Evolutionary conservation across 2,329 filamentous ascomycete genomes (phyloP), one percentile per base, ranked within the genome.

Genomic region (Pseudonectria foliicola): DNA sequence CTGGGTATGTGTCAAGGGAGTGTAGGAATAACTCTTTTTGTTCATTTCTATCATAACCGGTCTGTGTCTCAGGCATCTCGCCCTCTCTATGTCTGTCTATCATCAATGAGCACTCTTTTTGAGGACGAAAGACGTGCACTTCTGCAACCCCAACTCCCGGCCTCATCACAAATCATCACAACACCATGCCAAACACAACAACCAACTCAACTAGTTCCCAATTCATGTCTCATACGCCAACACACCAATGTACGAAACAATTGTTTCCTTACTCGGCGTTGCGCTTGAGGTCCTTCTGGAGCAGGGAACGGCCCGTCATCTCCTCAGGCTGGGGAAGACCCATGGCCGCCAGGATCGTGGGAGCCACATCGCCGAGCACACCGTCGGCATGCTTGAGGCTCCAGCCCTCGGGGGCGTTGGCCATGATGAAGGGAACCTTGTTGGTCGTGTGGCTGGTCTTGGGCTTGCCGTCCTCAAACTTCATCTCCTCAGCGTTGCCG

Each of bases 401-500:
- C 82, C 84, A 95, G 50, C 85, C 85, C 57, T 84, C 75, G 27
- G 92, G 92, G 7, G 89, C 89, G 61, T 96, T 98, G 60, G 89
- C 87, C 89, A 98, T 95, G 64, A 96, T 78, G 60, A 98, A 90
- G 8, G 92, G 92, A 34, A 98, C 92, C 50, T 92, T 92, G 76
- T 98, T 98, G 49, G 84, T 89, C 29, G 92, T 98, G 73, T 98
- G 92, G 33, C 85, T 90, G 7, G 92, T 98, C 78, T 98, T 98
- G 53, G 92, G 92, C 60, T 87, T 94, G 61, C 89, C 88, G 61
- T 95, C 85, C 51, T 85, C 70, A 59, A 88, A 96, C 66, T 96
- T 83, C 92, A 98, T 98, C 71, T 98, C 92, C 70, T 98, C 92
- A 38, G 92, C 92, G 57, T 98, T 98, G 55, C 89, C 92, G 66